Percentiles rank a stretch among this genome's conserved stretches.
These are phyloP conservation scores for Quillaja saponaria DNA, from an alignment of 306 rosid species.

Conservation along the genomic window DNA sequence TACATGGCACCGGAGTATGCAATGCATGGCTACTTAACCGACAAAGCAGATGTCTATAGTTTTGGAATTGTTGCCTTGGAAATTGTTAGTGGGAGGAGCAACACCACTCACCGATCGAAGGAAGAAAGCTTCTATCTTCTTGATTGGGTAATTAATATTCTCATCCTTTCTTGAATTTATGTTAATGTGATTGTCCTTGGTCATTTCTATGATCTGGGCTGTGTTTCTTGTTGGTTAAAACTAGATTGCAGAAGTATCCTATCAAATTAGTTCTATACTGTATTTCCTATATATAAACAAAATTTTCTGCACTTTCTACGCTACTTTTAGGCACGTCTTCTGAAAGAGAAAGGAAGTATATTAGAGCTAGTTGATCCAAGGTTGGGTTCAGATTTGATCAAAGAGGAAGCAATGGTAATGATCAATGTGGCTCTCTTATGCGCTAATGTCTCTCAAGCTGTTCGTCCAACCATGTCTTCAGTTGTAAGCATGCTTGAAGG, in stretches of 20 bases:
- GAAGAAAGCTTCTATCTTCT: slow-evolving; percentile 51
- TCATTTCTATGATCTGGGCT: not conserved
- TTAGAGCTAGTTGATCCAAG: slow-evolving; percentile 48
- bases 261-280: too few species aligned
- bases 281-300: too few species aligned
- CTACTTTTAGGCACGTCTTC: slow-evolving; percentile 31
- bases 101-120: slow-evolving; percentile 43
- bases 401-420: slow-evolving; percentile 36
- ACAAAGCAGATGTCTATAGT: slow-evolving; percentile 84
- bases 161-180: not conserved
- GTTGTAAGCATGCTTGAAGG: slow-evolving; percentile 42
- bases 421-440: slow-evolving; percentile 44
- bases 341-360: slow-evolving; percentile 32
- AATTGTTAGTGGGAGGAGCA: slow-evolving; percentile 64
- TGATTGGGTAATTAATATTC: slow-evolving; percentile 47
- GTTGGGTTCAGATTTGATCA: slow-evolving; percentile 32
- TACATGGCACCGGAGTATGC: slow-evolving; percentile 68
- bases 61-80: slow-evolving; percentile 74
- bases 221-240: not conserved
- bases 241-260: too few species aligned
- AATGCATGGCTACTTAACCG: slow-evolving; percentile 69
- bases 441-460: slow-evolving; percentile 31
- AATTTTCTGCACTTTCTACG: too few species aligned
- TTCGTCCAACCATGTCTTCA: slow-evolving; percentile 44
- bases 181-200: not conserved